These are phyloP conservation scores for Senna siamea DNA, from an alignment of 306 rosid species.

Conservation along the genomic window DNA sequence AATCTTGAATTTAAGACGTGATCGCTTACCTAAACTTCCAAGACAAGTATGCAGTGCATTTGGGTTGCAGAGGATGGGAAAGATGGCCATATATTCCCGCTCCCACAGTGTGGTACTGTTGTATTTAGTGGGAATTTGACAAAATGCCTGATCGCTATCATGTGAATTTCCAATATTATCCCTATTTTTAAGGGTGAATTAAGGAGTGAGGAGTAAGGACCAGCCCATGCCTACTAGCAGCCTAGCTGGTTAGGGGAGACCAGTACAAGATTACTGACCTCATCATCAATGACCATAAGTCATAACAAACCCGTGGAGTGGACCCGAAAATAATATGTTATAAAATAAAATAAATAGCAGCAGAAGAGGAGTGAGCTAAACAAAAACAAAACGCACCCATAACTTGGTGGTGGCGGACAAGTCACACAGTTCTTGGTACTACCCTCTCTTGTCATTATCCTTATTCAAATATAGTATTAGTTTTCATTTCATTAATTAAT, in stretches of 20 bases:
- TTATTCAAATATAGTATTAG: background rate
- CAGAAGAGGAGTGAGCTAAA: too few relatives aligned
- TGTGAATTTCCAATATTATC: background rate
- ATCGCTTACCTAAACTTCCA: too few relatives aligned
- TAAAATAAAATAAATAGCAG: too few relatives aligned
- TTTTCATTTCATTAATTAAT: too few relatives aligned
- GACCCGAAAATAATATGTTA: too few relatives aligned
- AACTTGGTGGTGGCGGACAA: conserved; percentile 41
- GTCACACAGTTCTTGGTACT: conserved; percentile 28
- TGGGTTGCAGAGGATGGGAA: too few relatives aligned
- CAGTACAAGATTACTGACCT: conserved; percentile 18
- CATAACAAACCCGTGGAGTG: conserved; percentile 12
- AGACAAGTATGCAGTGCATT: too few relatives aligned
- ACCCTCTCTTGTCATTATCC: conserved; percentile 37
- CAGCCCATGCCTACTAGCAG: conserved; percentile 24
- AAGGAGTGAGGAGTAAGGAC: background rate
- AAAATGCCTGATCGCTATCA: background rate
- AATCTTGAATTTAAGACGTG: too few relatives aligned
- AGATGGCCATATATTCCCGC: background rate
- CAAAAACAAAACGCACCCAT: conserved; percentile 57
- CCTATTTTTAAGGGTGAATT: conserved; percentile 1
- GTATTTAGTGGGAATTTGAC: conserved; percentile 8
- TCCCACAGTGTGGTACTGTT: background rate
- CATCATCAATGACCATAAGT: conserved; percentile 10
- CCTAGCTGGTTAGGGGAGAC: background rate